Conservation (phyloP, 139 green algal genomes). For the Zygnema cylindricum region DNA sequence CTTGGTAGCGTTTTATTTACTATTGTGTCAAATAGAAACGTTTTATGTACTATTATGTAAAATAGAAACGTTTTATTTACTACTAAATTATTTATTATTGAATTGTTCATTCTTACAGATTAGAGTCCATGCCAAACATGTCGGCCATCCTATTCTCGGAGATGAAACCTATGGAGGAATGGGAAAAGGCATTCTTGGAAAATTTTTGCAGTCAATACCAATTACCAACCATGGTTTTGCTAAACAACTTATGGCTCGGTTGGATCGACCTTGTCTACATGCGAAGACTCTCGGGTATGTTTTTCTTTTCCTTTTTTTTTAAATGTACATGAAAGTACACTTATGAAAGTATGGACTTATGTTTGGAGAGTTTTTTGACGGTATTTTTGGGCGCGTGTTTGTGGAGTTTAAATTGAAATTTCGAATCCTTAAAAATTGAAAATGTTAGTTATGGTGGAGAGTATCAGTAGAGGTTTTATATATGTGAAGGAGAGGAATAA, state of each 20-base stretch:
- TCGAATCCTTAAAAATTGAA: too few relatives aligned
- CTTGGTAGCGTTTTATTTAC: too few relatives aligned
- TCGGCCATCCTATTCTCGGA: conserved; percentile 85
- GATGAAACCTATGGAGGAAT: conserved; percentile 88
- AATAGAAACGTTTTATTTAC: neutral
- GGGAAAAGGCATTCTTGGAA: conserved; percentile 4
- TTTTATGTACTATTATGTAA: conserved; percentile 1
- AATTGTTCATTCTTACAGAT: conserved; percentile 50
- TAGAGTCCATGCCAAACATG: conserved; percentile 68
- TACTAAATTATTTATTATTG: too few relatives aligned
- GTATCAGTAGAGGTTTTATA: too few relatives aligned
- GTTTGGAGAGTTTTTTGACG: too few relatives aligned
- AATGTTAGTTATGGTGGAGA: too few relatives aligned
- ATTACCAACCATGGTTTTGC: neutral
- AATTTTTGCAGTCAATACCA: neutral
- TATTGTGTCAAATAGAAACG: conserved; percentile 5
- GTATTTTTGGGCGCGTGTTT: too few relatives aligned
- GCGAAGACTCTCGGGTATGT: conserved; percentile 62
- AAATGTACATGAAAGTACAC: too few relatives aligned
- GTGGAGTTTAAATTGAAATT: too few relatives aligned
- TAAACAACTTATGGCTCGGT: neutral
- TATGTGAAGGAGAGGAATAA: too few relatives aligned
- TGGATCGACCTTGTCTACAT: conserved; percentile 60
- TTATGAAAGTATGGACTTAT: too few relatives aligned
- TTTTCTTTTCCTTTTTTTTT: too few relatives aligned